phyloP scores from a whole-genome alignment of 257 asterid genomes.

The Capsicum rhomboideum region DNA sequence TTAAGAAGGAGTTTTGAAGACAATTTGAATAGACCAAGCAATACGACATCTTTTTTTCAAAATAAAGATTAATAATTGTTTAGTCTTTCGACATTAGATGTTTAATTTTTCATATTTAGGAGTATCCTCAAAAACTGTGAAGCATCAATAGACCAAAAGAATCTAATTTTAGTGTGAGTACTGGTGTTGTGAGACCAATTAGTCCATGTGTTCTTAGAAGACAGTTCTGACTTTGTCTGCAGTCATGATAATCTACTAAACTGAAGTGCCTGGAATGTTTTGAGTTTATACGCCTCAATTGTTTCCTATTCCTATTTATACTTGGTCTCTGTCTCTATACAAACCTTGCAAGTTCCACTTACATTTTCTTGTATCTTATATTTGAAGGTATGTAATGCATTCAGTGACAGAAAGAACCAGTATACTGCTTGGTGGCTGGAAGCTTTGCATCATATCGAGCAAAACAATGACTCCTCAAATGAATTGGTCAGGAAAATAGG shows the following conservation, averaged over 20 bases:
- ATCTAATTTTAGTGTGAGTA: background rate
- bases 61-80: background rate
- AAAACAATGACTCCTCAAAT: constrained; percentile 54
- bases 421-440: constrained; percentile 82
- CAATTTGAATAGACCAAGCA: background rate
- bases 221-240: background rate
- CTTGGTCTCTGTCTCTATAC: background rate
- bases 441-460: constrained; percentile 71
- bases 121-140: background rate
- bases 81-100: background rate
- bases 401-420: constrained; percentile 44
- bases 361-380: constrained; percentile 5
- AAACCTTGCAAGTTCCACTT: background rate
- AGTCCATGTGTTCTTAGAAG: background rate
- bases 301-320: background rate
- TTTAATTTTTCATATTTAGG: background rate
- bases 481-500: constrained; percentile 62
- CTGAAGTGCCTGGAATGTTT: background rate
- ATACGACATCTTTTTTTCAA: background rate
- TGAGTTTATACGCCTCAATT: background rate
- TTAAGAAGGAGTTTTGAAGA: background rate
- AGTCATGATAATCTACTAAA: background rate
- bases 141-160: background rate
- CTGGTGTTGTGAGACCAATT: background rate
- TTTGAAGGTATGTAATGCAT: constrained; percentile 52